phyloP scores from a whole-genome alignment of 1,284 basidiomycete genomes.

The Xanthoconium separans region DNA sequence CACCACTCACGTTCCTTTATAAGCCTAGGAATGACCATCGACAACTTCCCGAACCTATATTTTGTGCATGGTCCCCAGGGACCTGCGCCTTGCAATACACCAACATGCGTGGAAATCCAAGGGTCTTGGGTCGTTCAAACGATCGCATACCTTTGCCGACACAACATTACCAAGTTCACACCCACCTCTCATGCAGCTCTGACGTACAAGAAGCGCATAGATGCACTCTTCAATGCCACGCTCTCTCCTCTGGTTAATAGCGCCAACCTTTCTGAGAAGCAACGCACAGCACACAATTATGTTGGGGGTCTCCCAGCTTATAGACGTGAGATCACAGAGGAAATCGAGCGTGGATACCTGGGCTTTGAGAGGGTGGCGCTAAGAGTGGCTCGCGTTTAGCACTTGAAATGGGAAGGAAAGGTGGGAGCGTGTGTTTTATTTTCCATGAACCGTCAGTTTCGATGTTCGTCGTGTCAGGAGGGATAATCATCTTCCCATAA shows the following conservation, averaged over 20 bases:
- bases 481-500: too few relatives aligned
- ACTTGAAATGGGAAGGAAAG: too few relatives aligned
- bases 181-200: conserved; percentile 9
- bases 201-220: conserved; percentile 10
- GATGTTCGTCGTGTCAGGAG: too few relatives aligned
- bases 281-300: background rate
- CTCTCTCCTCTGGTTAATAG: conserved; percentile 5
- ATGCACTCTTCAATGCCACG: background rate
- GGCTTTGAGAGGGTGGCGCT: background rate
- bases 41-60: conserved; percentile 23
- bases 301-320: background rate
- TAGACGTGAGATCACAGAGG: background rate
- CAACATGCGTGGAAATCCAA: conserved; percentile 7
- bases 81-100: conserved; percentile 13
- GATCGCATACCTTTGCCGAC: conserved; percentile 10
- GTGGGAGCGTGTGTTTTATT: too few relatives aligned
- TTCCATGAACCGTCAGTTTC: too few relatives aligned
- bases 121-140: conserved; percentile 13
- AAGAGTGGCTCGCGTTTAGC: background rate
- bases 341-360: background rate
- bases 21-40: conserved; percentile 19
- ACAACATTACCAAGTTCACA: conserved; percentile 18
- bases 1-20: too few relatives aligned
- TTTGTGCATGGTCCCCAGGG: conserved; percentile 19
- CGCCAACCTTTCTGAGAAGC: background rate